These are phyloP conservation scores for Cryphonectria parasitica DNA, from an alignment of 2,329 filamentous ascomycete species.

Conservation along the genomic window DNA sequence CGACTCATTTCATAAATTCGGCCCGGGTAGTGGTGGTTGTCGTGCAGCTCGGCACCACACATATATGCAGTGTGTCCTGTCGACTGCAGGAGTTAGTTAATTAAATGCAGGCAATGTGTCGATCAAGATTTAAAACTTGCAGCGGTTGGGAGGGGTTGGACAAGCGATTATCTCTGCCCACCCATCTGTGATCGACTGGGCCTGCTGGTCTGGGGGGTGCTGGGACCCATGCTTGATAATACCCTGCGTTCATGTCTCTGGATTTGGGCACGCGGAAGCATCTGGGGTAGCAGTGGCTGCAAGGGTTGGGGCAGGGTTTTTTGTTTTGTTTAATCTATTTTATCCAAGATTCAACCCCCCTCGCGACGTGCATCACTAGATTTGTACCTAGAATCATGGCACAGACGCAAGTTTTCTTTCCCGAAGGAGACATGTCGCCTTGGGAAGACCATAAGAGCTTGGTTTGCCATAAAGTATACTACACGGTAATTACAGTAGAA, in stretches of 20 bases:
- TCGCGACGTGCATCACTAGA: neutral
- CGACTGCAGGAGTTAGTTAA: neutral
- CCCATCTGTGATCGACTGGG: neutral
- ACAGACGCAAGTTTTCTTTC: neutral
- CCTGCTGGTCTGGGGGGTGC: neutral
- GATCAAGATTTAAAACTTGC: slow-evolving; percentile 8
- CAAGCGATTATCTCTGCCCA: neutral
- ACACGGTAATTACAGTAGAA: neutral
- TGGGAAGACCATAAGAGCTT: no score
- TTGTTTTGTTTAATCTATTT: neutral
- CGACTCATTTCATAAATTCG: neutral
- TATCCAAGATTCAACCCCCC: neutral
- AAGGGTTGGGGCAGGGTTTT: neutral
- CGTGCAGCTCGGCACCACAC: neutral
- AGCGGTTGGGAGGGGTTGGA: neutral
- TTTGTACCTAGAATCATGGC: neutral
- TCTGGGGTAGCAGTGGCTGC: slow-evolving; percentile 2
- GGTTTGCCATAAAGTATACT: neutral
- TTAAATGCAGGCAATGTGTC: slow-evolving; percentile 4
- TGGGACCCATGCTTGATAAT: neutral
- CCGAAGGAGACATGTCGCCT: neutral
- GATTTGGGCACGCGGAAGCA: slow-evolving; percentile 1
- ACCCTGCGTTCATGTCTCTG: neutral
- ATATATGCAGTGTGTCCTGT: neutral
- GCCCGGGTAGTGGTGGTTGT: neutral